Percentiles rank a stretch among this genome's conserved stretches.
phyloP scores from a whole-genome alignment of 805 yeast species.

The Saccharomycopsis sp. region DNA sequence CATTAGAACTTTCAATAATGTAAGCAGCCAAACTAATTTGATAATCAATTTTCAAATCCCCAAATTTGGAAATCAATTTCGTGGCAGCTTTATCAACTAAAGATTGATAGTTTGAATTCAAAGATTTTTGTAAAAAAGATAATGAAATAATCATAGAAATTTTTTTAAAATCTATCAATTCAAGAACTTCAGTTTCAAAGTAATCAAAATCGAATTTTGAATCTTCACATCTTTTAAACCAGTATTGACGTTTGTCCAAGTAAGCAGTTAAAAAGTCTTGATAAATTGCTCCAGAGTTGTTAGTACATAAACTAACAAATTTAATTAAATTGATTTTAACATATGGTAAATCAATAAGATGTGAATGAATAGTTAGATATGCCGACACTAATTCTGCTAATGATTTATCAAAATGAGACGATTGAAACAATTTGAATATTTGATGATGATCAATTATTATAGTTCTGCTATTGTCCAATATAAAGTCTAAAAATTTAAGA shows the following conservation, averaged over 20 bases:
- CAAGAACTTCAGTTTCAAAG: constrained; percentile 53
- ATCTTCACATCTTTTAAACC: constrained; percentile 37
- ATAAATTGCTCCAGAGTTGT: constrained; percentile 40
- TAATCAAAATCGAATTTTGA: constrained; percentile 44
- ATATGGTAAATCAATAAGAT: constrained; percentile 41
- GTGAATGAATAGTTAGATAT: constrained; percentile 65
- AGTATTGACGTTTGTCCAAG: constrained; percentile 37
- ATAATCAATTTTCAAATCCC: constrained; percentile 46
- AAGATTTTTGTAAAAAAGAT: constrained; percentile 49
- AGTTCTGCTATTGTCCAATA: constrained; percentile 35
- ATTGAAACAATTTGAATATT: constrained; percentile 32
- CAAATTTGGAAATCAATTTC: constrained; percentile 51
- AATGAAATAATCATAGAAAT: constrained; percentile 24
- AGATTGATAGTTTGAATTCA: constrained; percentile 39
- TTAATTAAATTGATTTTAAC: constrained; percentile 47
- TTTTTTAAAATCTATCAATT: constrained; percentile 34
- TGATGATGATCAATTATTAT: constrained; percentile 45
- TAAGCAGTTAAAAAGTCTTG: constrained; percentile 40
- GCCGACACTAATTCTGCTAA: constrained; percentile 54
- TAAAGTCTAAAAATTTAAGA: constrained; percentile 33
- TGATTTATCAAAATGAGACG: constrained; percentile 37
- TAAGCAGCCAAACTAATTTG: constrained; percentile 53
- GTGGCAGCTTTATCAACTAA: constrained; percentile 43
- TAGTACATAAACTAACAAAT: constrained; percentile 35
- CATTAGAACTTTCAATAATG: constrained; percentile 46